A percentile compares a stretch with the other conserved stretches of the same genome.
phyloP scores from a whole-genome alignment of 129 eudicot species.

The Cynara cardunculus region DNA sequence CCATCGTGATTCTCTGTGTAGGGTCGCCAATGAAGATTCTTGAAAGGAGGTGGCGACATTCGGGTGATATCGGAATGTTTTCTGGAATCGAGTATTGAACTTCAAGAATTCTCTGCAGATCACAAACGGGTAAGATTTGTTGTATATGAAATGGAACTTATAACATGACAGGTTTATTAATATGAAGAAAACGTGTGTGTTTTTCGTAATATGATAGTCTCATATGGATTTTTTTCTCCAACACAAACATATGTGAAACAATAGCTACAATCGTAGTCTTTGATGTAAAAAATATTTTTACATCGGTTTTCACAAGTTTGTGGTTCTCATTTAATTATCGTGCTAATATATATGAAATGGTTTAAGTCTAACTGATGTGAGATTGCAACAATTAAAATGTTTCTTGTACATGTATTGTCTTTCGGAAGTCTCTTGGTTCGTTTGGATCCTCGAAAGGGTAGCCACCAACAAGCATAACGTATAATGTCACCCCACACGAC shows the following conservation, averaged over 20 bases:
- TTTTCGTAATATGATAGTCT: too few species aligned
- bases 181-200: not conserved
- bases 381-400: not conserved
- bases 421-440: conserved; percentile 86
- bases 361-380: not conserved
- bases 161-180: not conserved
- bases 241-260: too few species aligned
- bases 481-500: conserved; percentile 96
- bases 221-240: too few species aligned
- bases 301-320: too few species aligned
- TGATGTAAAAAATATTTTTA: too few species aligned
- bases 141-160: not conserved
- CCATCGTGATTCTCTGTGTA: conserved; percentile 84
- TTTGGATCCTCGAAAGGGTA: conserved; percentile 97
- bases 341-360: too few species aligned
- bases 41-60: conserved; percentile 82
- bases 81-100: conserved; percentile 88
- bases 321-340: too few species aligned
- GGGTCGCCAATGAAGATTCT: conserved; percentile 85
- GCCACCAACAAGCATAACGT: conserved; percentile 88
- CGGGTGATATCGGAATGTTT: conserved; percentile 54
- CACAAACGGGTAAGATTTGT: not conserved
- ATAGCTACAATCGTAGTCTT: too few species aligned
- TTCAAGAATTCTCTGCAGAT: conserved; percentile 60
- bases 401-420: conserved; percentile 62